Conservation (phyloP, 371 early-diverging fungal genomes). For the Enterospora canceri region DNA sequence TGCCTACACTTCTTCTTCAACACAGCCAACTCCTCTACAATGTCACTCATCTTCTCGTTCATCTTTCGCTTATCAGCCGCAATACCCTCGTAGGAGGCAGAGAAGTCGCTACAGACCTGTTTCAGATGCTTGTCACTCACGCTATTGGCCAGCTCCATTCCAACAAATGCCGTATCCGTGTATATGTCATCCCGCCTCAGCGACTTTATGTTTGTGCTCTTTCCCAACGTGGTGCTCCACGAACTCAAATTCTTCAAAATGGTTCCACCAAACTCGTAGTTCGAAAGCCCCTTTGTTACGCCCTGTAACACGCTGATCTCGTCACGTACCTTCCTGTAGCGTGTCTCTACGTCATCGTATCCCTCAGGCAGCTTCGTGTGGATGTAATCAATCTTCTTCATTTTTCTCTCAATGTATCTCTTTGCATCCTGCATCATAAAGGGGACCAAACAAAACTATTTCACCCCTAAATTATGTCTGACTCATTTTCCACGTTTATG, state of each 20-base stretch:
- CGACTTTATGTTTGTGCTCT: constrained; percentile 18
- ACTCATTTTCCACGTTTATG: constrained; percentile 27
- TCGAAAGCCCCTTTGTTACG: neutral
- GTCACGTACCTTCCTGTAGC: constrained; percentile 7
- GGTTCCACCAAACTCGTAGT: constrained; percentile 42
- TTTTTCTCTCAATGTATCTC: constrained; percentile 5
- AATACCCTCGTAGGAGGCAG: constrained; percentile 34
- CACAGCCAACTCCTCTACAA: constrained; percentile 23
- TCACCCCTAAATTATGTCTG: neutral
- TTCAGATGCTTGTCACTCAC: constrained; percentile 8
- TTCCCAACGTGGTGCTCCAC: constrained; percentile 16
- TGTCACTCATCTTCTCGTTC: constrained; percentile 40
- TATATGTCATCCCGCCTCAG: constrained; percentile 44
- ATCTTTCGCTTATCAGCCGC: constrained; percentile 37
- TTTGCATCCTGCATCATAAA: constrained; percentile 10
- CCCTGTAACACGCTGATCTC: neutral
- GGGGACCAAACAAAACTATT: neutral
- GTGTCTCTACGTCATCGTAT: neutral
- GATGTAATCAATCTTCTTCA: constrained; percentile 6
- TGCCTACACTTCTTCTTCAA: constrained; percentile 33
- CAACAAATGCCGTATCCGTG: constrained; percentile 24
- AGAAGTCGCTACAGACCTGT: constrained; percentile 18
- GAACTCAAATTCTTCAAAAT: constrained; percentile 32
- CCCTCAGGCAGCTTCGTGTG: constrained; percentile 3
- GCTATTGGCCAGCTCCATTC: constrained; percentile 12